These are phyloP conservation scores for Tricladium varicosporioides DNA, from an alignment of 2,329 filamentous ascomycete species.

Conservation along the genomic window DNA sequence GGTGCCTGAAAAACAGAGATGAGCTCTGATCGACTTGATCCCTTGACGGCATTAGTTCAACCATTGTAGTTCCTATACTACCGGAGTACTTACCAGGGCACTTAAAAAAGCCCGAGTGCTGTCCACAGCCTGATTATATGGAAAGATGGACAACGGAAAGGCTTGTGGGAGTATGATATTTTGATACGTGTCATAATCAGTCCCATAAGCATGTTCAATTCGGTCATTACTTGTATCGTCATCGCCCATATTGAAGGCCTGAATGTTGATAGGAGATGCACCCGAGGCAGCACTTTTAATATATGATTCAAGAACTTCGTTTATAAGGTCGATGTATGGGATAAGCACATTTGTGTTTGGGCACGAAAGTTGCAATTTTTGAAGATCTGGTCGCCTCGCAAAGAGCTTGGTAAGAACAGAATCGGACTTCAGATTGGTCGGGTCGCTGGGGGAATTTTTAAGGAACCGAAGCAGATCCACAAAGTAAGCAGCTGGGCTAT, in stretches of 20 bases:
- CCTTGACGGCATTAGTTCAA: too few species aligned
- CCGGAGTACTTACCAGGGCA: too few species aligned
- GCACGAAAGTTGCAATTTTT: constrained; percentile 28
- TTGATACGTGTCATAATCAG: too few species aligned
- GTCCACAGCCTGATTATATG: neutral
- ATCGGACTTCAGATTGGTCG: neutral
- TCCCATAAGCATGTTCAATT: too few species aligned
- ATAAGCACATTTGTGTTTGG: constrained; percentile 30
- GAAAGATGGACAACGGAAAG: neutral
- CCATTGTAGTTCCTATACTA: too few species aligned
- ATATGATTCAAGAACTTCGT: constrained; percentile 33
- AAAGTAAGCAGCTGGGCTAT: constrained; percentile 25
- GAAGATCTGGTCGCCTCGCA: constrained; percentile 30
- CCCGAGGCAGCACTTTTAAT: too few species aligned
- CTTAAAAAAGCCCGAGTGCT: neutral
- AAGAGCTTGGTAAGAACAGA: constrained; percentile 23
- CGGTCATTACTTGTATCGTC: too few species aligned
- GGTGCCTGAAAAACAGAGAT: neutral
- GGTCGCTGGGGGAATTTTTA: constrained; percentile 2
- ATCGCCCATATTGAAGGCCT: too few species aligned
- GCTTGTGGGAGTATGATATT: too few species aligned
- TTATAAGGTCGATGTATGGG: constrained; percentile 33
- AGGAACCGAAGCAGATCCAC: constrained; percentile 29
- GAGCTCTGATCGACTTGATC: too few species aligned
- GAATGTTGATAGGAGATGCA: too few species aligned